Evolutionary conservation across 345 rosid genomes (phyloP).

Genomic region (Geranium rotundifolium): DNA sequence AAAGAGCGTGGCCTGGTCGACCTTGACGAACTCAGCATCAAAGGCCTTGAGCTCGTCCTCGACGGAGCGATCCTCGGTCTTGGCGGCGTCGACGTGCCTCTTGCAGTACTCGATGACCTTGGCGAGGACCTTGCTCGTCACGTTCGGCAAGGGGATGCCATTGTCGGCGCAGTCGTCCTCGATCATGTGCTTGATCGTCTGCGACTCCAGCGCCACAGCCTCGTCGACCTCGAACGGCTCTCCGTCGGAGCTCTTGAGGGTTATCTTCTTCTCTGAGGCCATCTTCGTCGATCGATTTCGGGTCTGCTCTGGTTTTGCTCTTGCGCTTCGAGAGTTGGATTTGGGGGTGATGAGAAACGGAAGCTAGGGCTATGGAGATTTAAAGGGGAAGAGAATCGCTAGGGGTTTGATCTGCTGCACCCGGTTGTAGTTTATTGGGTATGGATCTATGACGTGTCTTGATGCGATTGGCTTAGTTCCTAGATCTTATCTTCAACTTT

Average conservation of each 20-base stretch:
- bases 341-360: no score
- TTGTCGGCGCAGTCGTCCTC: constrained; percentile 54
- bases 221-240: constrained; percentile 56
- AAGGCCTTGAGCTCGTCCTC: constrained; percentile 37
- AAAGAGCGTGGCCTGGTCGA: constrained; percentile 50
- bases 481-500: no score
- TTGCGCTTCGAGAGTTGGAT: no score
- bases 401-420: no score
- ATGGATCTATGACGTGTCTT: no score
- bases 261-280: constrained; percentile 25
- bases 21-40: constrained; percentile 50
- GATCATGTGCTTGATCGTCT: constrained; percentile 56
- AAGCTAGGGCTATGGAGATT: no score
- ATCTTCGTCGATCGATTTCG: background rate
- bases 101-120: constrained; percentile 71
- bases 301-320: constrained; percentile 7
- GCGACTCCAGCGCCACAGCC: constrained; percentile 45
- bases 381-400: no score
- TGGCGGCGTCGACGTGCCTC: constrained; percentile 45
- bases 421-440: no score
- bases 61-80: constrained; percentile 15
- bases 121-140: constrained; percentile 46
- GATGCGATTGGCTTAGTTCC: no score
- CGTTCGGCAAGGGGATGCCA: constrained; percentile 70
- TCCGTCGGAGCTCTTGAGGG: constrained; percentile 46